Conservation (phyloP, 345 rosid species). For the Acer negundo region DNA sequence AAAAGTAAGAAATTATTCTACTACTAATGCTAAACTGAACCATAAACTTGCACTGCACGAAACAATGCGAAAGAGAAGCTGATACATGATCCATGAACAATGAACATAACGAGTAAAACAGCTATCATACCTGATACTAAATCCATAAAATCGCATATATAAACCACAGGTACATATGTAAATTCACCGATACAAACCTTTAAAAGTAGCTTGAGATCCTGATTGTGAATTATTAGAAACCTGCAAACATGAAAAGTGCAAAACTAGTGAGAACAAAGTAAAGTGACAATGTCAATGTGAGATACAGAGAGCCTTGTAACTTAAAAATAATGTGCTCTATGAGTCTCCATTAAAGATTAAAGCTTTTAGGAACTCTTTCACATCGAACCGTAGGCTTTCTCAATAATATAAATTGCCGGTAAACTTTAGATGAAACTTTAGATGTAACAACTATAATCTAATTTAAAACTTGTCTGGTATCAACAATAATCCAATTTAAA, state of each 20-base stretch:
- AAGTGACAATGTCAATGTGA: neutral
- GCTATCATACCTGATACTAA: too few relatives aligned
- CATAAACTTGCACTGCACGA: too few relatives aligned
- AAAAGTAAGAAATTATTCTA: conserved; percentile 14
- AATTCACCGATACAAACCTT: conserved; percentile 46
- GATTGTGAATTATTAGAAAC: conserved; percentile 53
- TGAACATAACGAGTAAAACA: too few relatives aligned
- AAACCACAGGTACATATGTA: neutral
- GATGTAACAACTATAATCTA: neutral
- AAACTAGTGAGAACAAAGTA: neutral
- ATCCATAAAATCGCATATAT: too few relatives aligned
- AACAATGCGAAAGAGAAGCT: neutral
- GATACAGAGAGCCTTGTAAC: too few relatives aligned
- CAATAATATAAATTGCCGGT: neutral
- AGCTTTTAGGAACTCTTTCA: neutral
- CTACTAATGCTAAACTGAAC: too few relatives aligned
- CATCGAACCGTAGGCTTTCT: neutral
- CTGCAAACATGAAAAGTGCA: conserved; percentile 31
- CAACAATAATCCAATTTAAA: neutral
- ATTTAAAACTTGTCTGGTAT: neutral
- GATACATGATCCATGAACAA: too few relatives aligned
- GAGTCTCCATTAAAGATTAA: neutral
- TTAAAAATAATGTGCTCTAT: neutral
- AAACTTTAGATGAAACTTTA: neutral
- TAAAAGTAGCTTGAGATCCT: conserved; percentile 56